phyloP scores from a whole-genome alignment of 202 grass and related monocot species.

The Carex arenaria region DNA sequence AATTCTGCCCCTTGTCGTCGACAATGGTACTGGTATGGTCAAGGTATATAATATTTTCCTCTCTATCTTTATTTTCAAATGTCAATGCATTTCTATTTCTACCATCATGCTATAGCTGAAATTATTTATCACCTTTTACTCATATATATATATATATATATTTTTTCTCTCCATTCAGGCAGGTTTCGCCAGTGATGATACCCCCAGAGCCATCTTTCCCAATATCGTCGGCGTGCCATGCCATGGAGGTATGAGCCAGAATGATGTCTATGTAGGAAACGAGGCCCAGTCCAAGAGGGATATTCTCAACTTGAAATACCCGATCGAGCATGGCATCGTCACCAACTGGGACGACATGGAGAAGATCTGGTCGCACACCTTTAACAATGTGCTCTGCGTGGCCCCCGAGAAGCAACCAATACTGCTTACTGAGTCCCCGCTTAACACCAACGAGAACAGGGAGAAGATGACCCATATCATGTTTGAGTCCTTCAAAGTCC shows the following conservation, averaged over 20 bases:
- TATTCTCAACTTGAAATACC: constrained; percentile 94
- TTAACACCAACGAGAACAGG: constrained; percentile 93
- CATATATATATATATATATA: no score
- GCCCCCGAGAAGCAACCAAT: constrained; percentile 83
- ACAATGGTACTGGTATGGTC: constrained; percentile 95
- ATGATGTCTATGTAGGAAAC: constrained; percentile 87
- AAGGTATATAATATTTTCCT: constrained; percentile 45
- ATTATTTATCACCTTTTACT: background rate
- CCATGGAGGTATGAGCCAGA: constrained; percentile 99
- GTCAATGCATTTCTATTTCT: background rate
- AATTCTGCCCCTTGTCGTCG: constrained; percentile 80
- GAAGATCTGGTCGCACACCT: constrained; percentile 97
- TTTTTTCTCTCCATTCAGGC: constrained; percentile 30
- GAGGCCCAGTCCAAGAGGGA: constrained; percentile 97
- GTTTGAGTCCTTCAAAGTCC: constrained; percentile 95
- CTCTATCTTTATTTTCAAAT: background rate
- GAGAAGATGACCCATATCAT: constrained; percentile 99
- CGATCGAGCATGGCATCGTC: constrained; percentile 90
- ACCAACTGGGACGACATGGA: constrained; percentile 99
- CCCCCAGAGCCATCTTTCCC: constrained; percentile 86
- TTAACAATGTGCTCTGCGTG: constrained; percentile 93
- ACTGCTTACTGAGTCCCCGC: constrained; percentile 82
- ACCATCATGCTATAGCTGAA: background rate
- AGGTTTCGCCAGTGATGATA: constrained; percentile 86
- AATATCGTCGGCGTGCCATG: constrained; percentile 83